Evolutionary conservation across 1,284 basidiomycete genomes (phyloP), one percentile per base, ranked within the genome.

Genomic region (Cyathus pygmaeus): DNA sequence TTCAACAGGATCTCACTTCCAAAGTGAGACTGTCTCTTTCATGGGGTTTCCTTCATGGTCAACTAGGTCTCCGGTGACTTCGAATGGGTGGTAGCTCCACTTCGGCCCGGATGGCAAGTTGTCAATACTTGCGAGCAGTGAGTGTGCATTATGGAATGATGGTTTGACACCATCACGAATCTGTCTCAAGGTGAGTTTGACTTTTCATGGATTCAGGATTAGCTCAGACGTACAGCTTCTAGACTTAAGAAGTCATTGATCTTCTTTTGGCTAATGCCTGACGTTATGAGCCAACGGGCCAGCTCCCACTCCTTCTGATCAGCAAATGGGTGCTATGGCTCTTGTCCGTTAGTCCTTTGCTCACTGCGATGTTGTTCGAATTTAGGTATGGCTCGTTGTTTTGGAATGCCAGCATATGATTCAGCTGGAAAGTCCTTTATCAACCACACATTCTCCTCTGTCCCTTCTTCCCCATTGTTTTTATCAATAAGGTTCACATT

Each of bases 21-120:
- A 79, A 0, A 78, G 26, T 59, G 79, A 72, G 3, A 75, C 53
- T 1, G 70, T 62, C 55, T 79, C 75, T 21, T 26, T 42, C 57
- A 59, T 52, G 15, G 36, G 15, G 21, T 61, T 15, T 2, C 65
- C 64, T 23, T 71, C 60, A 7, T 66, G 56, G 53, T 71, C 63
- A 0, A 41, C 4, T 9, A 42, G 17, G 57, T 75, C 56, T 0
- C 74, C 73, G 4, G 24, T 46, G 2, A 71, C 55, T 2, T 17
- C 53, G 2, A 78, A 31, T 2, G 56, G 56, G 6, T 69, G 42
- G 36, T 69, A 66, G 2, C 10, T 56, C 72, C 75, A 79, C 4
- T 59, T 55, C 1, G 62, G 57, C 2, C 74, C 71, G 4, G 55
- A 53, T 13, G 57, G 63, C 11, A 62, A 46, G 15, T 30, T 36